Base-by-base conservation (phyloP, 192 early-diverging fungal species). In the Coemansia sp. region DNA sequence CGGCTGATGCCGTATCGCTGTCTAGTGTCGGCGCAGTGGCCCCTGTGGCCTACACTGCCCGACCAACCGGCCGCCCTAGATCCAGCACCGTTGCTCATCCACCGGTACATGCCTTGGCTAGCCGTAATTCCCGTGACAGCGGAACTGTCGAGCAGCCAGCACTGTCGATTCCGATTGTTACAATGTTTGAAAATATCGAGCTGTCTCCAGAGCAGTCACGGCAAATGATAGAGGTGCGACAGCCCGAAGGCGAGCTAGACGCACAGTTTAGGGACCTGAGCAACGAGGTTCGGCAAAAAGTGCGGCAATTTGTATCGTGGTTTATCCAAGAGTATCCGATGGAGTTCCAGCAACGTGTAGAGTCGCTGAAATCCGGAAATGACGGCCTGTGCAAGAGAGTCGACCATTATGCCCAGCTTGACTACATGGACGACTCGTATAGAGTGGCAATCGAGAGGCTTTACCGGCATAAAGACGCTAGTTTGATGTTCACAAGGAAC, bases 331-430 rank as follows among this genome's bases (percentile, higher is more conserved):
- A 64, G 12, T 68, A 65, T 29, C 68, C 77, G 4, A 47, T 21
- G 16, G 77, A 80, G 19, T 71, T 80, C 14, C 68, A 74, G 68
- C 65, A 71, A 58, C 77, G 77, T 29, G 72, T 80, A 35, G 61
- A 64, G 23, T 49, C 65, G 12, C 62, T 61, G 22, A 48, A 48
- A 22, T 26, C 45, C 0, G 71, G 68, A 14, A 71, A 65, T n/a
- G 62, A 65, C 45, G 77, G 64, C 0, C 57, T 80, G 51, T 80
- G 71, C 25, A 61, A 68, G 7, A 58, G 68, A 0, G 64, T 65
- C 16, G 71, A 80, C 61, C 23, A 71, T 57, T 80, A 64, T 38
- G 23, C 27, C 3, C 60, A 67, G 47, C 70, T 74, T 62, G 62
- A 67, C 22, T 68, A 62, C 54, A 48, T 57, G 57, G 64, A 58